phyloP scores from a whole-genome alignment of 345 rosid genomes.

The Sisymbrium altissimum region DNA sequence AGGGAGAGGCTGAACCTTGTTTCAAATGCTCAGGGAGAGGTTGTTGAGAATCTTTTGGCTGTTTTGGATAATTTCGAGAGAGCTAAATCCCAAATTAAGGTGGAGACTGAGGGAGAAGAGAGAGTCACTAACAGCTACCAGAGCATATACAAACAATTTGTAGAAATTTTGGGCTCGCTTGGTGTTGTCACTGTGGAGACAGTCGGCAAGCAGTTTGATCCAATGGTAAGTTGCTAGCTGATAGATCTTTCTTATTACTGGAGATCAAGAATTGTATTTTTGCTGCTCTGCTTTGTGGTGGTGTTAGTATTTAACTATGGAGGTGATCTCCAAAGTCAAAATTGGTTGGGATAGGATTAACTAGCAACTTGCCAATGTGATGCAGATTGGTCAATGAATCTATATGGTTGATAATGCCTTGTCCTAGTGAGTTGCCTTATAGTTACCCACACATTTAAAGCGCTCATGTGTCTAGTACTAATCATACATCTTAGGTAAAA shows the following conservation, averaged over 20 bases:
- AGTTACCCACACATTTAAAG: background rate
- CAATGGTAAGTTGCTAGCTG: conserved; percentile 66
- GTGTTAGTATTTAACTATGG: background rate
- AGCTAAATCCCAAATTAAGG: conserved; percentile 84
- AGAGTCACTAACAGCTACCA: conserved; percentile 85
- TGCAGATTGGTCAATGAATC: background rate
- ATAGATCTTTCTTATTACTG: background rate
- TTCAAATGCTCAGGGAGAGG: conserved; percentile 89
- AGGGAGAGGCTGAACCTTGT: conserved; percentile 79
- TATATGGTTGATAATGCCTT: background rate
- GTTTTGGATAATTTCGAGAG: conserved; percentile 96
- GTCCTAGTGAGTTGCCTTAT: background rate
- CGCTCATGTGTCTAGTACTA: background rate
- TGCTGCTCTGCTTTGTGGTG: background rate
- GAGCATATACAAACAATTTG: conserved; percentile 86
- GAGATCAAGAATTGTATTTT: background rate
- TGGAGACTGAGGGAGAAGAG: conserved; percentile 87
- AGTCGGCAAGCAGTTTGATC: conserved; percentile 81
- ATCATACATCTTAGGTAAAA: background rate
- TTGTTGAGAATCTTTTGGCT: conserved; percentile 70
- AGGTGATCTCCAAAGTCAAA: background rate
- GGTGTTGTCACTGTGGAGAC: conserved; percentile 87
- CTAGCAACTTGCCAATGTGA: background rate
- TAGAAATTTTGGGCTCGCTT: conserved; percentile 69
- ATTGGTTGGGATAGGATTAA: background rate